Evolutionary conservation across 2,329 filamentous ascomycete genomes (phyloP), one percentile per base, ranked within the genome.

Genomic region (Corinectria fuckeliana): DNA sequence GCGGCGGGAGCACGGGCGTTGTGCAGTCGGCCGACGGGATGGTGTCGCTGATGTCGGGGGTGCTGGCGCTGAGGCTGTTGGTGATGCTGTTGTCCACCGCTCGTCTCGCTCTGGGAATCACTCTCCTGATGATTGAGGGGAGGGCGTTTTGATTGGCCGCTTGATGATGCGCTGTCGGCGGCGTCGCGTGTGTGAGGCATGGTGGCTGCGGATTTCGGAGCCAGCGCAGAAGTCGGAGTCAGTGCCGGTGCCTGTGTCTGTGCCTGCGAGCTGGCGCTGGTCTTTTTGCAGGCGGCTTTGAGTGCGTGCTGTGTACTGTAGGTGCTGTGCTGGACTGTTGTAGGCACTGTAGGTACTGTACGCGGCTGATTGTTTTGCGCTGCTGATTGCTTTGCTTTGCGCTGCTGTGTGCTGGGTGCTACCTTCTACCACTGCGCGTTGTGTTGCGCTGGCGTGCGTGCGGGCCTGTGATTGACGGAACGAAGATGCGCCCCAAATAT

Each of bases 111-210:
- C 50, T 76, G 70, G 26, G 74, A 66, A 64, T 74, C 71, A 69
- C 73, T 75, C 61, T 76, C 72, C 66, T 72, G 73, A 58, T 74
- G 73, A 66, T 63, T 70, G 70, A 75, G 72, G 54, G 75, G 65
- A 70, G 81, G 78, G 23, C 80, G 80, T 76, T 84, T 85, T 85
- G 82, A 85, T 85, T 85, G 82, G 82, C 76, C 75, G 72, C 75
- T 74, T 65, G 76, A 73, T 66, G 79, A 77, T 75, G 78, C 75
- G 75, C 79, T 80, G 74, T 82, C 78, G 68, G 70, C 71, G 67
- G 71, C 71, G 68, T 84, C 80, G 73, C 74, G 77, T 71, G 81
- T 80, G 69, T 74, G 75, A 69, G 76, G 72, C 79, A 77, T 79
- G 73, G 64, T 66, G 73, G 69, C 61, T 66, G 57, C 20, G 50